These are phyloP conservation scores for Fusarium floridanum DNA, from an alignment of 2,329 filamentous ascomycete species.

Conservation along the genomic window DNA sequence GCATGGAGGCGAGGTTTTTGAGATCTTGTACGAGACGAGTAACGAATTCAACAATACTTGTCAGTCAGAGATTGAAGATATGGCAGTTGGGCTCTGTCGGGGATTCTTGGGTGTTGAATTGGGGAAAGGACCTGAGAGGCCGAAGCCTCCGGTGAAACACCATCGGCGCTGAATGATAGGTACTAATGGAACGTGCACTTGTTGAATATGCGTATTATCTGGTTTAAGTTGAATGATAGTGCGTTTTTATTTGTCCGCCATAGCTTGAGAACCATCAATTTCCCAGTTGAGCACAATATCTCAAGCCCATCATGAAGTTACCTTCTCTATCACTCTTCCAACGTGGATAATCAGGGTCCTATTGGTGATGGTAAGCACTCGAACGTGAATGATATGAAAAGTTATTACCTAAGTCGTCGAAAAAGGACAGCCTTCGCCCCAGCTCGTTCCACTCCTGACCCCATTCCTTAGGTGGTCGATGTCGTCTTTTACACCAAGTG, in stretches of 20 bases:
- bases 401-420: conserved; percentile 12
- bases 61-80: conserved; percentile 5
- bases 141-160: background rate
- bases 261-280: background rate
- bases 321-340: conserved; percentile 6
- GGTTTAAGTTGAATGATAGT: background rate
- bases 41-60: background rate
- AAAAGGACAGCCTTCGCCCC: conserved; percentile 13
- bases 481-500: conserved; percentile 32
- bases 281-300: background rate
- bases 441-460: background rate
- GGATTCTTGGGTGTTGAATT: conserved; percentile 6
- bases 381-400: fast-evolving
- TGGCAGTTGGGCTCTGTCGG: conserved; percentile 12
- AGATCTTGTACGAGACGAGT: conserved; percentile 12
- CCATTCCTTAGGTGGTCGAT: conserved; percentile 23
- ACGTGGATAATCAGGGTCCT: conserved; percentile 24
- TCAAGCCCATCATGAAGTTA: background rate
- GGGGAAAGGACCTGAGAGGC: background rate
- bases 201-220: background rate
- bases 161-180: background rate
- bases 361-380: background rate
- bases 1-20: conserved; percentile 26
- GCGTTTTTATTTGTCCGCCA: background rate
- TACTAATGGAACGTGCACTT: background rate